A percentile compares a stretch with the other conserved stretches of the same genome.
Evolutionary conservation across 1,284 basidiomycete species (phyloP).

Genomic region (Pseudozyma thailandica): DNA sequence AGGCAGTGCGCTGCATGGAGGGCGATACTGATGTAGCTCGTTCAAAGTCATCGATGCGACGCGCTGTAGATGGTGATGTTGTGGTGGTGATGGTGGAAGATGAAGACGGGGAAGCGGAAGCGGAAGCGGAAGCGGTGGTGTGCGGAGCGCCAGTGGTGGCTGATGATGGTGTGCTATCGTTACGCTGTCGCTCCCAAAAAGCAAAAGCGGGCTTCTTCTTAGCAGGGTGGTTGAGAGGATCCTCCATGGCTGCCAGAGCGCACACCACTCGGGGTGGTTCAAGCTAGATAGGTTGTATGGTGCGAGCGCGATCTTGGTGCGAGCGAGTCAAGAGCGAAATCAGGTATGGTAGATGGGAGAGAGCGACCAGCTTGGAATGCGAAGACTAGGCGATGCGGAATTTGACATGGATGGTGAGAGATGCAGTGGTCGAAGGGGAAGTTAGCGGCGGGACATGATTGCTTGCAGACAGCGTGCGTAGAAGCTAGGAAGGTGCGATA

Average conservation of each 20-base stretch:
- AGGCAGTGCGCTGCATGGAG: conserved; percentile 11
- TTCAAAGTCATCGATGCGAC: conserved; percentile 15
- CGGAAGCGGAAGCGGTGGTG: background rate
- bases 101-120: background rate
- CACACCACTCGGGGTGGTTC: background rate
- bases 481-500: too few species aligned
- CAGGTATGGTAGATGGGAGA: background rate
- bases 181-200: conserved; percentile 43
- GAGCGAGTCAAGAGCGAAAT: too few species aligned
- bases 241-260: conserved; percentile 30
- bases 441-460: too few species aligned
- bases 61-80: conserved; percentile 13
- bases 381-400: conserved; percentile 1
- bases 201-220: conserved; percentile 47
- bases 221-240: conserved; percentile 18
- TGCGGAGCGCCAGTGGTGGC: conserved; percentile 2
- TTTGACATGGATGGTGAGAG: conserved; percentile 9
- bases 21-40: conserved; percentile 9
- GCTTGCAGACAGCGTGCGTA: too few species aligned
- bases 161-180: conserved; percentile 13
- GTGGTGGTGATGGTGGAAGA: too few species aligned
- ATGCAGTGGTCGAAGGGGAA: background rate
- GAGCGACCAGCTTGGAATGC: conserved; percentile 5
- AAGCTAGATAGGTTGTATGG: background rate
- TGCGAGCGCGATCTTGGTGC: background rate